Base-by-base conservation (phyloP, 2,329 filamentous ascomycete genomes). In the Diatrype stigma region DNA sequence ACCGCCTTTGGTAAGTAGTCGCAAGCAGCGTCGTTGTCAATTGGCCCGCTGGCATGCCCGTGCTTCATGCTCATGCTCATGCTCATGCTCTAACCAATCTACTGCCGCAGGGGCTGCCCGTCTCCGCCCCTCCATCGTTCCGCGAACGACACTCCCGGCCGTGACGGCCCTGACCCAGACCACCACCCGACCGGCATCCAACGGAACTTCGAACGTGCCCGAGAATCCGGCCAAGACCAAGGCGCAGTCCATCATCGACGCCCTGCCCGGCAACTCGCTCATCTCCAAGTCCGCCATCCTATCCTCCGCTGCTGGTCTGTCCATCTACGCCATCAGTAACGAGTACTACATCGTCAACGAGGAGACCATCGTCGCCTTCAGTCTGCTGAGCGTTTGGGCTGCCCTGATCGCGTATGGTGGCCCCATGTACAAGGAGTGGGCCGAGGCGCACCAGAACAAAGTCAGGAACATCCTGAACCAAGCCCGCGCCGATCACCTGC, bases 331-430 rank as follows among this genome's bases (percentile, higher is more conserved):
- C 68, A 91, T 99, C 77, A 95, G 89, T 86, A 99, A 96, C 79
- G 94, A 99, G 84, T 91, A 97, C 81, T 97, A 96, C 77, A 91
- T 99, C 72, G 82, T 99, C 77, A 99, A 99, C 80, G 94, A 99
- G 82, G 94, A 99, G 81, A 89, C 92, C 58, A 89, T 99, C 70
- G 89, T 96, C 69, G 89, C 90, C 61, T 84, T 99, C 77, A 94
- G 89, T 73, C 81, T 99, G 67, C 79, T 97, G 70, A 90, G 87
- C 71, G 89, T 97, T 70, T 99, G 96, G 87, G 87, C 81, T 68
- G 90, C 86, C 57, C 82, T 96, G 66, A 93, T 90, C 78, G 94
- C 95, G 77, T 96, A 90, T 72, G 91, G 89, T 67, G 94, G 93
- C 50, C 94, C 94, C 54, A 79, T 86, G 73, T 97, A 97, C 84